Evolutionary conservation across 2,329 filamentous ascomycete genomes (phyloP).

Genomic region (Dichotomopilus funicola): DNA sequence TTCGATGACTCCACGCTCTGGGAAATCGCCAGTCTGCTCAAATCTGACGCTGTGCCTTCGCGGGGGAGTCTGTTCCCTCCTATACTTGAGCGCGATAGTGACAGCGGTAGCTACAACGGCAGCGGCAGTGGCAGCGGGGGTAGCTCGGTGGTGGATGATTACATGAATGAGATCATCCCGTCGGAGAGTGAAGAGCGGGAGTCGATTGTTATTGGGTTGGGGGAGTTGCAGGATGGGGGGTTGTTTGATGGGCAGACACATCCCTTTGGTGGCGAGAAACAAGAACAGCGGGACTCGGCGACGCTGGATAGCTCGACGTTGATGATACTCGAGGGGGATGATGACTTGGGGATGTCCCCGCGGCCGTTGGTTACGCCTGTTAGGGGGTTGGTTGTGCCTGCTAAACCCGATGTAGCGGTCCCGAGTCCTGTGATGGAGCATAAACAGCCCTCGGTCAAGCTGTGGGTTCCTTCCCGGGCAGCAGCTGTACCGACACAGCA

Average conservation of each 20-base stretch:
- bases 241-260: no score
- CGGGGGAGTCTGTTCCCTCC: slow-evolving; percentile 44
- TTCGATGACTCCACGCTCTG: slow-evolving; percentile 58
- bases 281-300: slow-evolving; percentile 15
- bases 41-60: slow-evolving; percentile 45
- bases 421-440: slow-evolving; percentile 10
- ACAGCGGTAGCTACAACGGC: no score
- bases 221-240: slow-evolving; percentile 18
- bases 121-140: no score
- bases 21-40: slow-evolving; percentile 56
- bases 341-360: slow-evolving; percentile 6
- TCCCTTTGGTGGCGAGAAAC: not conserved
- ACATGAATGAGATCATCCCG: slow-evolving; percentile 29
- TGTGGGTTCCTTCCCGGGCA: slow-evolving; percentile 19
- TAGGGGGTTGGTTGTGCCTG: slow-evolving; percentile 17
- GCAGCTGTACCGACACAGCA: not conserved
- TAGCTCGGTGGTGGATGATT: slow-evolving; percentile 27
- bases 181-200: slow-evolving; percentile 25
- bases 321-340: slow-evolving; percentile 16
- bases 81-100: slow-evolving; percentile 15
- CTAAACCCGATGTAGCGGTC: slow-evolving; percentile 13
- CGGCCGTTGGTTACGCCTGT: not conserved
- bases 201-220: slow-evolving; percentile 30
- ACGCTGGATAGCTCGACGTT: slow-evolving; percentile 26
- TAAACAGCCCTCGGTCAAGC: slow-evolving; percentile 13